Base-by-base conservation (phyloP, 768 basidiomycete species). In the Boletus huronensis region DNA sequence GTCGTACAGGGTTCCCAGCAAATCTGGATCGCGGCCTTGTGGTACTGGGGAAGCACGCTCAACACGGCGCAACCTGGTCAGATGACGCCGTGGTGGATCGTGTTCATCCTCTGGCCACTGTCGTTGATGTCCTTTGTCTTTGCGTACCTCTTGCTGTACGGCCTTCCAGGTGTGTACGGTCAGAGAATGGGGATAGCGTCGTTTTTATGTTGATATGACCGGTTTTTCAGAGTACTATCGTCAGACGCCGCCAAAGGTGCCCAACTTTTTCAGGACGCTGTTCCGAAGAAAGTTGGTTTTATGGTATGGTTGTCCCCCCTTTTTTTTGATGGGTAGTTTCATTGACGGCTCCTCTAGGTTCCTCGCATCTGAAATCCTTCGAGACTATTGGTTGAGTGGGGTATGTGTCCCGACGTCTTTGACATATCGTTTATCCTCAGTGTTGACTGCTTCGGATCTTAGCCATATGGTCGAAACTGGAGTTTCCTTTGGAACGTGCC, bases 401-500 rank as follows among this genome's bases (percentile, higher is more conserved):
- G 89, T 91, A 70, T 47, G 87, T 80, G 6, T 31, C 5, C 2
- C 5, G 6, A 25, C 17, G 28, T 53, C 29, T 35, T 43, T 54
- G 13, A 17, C 54, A 21, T 2, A 14, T 46, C 7, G 14, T 29
- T 29, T 38, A 39, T 10, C 10, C 52, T 39, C 29, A 9, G 36
- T 9, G 44, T 67, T 62, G 50, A 62, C 43, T 26, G 39, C 38
- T 29, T 54, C 61, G 26, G 11, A 29, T 55, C 2, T 21, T 58
- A 90, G 86, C 91, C 89, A 11, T 93, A 93, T 64, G 94, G 94
- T 54, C 88, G 93, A 60, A 96, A 96, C 71, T 97, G 94, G 94
- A 75, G 83, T 59, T 97, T 93, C 85, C 76, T 97, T 8, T 97
- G 94, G 94, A 82, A 78, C 61, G 87, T 88, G 11, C 78, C 82